Percentiles rank a stretch among this genome's conserved stretches.
phyloP scores from a whole-genome alignment of 768 basidiomycete species.

The Tephrocybe sp. region DNA sequence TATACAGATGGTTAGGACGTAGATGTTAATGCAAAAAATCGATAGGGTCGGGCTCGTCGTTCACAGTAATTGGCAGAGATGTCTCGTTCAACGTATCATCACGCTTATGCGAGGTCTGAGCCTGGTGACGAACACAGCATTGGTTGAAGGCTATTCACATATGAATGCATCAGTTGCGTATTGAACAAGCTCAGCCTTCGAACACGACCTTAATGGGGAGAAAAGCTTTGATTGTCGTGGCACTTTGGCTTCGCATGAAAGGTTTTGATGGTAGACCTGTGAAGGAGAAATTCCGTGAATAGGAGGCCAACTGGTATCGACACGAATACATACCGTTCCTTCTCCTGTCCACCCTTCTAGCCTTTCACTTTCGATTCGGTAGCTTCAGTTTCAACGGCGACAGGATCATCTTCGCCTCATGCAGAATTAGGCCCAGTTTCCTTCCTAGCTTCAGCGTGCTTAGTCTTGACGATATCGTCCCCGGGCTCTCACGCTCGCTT shows the following conservation, averaged over 20 bases:
- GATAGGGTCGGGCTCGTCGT: slow-evolving; percentile 5
- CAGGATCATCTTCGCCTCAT: neutral
- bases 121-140: neutral
- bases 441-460: slow-evolving; percentile 1
- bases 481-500: slow-evolving; percentile 10
- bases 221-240: neutral
- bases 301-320: neutral
- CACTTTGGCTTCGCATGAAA: neutral
- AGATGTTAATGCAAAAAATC: slow-evolving; percentile 12
- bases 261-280: neutral
- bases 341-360: neutral
- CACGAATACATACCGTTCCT: slow-evolving; percentile 1
- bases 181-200: no score
- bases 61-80: slow-evolving; percentile 17
- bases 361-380: neutral
- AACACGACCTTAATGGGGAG: neutral
- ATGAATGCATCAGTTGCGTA: no score
- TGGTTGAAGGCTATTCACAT: no score
- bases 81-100: slow-evolving; percentile 18
- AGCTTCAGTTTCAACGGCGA: neutral
- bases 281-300: neutral
- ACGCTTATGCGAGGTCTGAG: slow-evolving; percentile 18
- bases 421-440: no score
- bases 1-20: no score
- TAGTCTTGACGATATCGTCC: neutral